These are phyloP conservation scores for Aspergillus texensis DNA, from an alignment of 2,329 filamentous ascomycete species.

Conservation along the genomic window DNA sequence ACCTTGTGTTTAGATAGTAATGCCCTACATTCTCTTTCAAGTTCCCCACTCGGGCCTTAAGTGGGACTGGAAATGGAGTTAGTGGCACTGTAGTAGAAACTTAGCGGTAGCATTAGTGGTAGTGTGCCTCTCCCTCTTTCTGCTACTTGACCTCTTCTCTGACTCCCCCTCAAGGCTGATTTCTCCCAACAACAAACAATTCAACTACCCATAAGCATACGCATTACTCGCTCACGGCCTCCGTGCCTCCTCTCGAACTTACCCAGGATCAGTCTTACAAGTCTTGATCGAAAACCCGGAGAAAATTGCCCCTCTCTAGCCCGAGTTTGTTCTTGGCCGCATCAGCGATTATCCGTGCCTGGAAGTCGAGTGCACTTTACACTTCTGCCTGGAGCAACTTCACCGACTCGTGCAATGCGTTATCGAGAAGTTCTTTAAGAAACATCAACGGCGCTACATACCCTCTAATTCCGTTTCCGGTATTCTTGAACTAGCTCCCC, in stretches of 20 bases:
- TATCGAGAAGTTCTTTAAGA: constrained; percentile 11
- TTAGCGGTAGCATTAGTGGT: background rate
- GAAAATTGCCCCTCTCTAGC: constrained; percentile 3
- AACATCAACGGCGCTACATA: constrained; percentile 7
- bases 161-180: constrained; percentile 3
- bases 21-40: background rate
- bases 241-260: background rate
- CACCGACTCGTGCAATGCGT: constrained; percentile 23
- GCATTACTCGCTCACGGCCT: background rate
- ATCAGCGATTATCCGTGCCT: constrained; percentile 19
- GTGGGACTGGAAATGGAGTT: constrained; percentile 3
- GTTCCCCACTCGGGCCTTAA: constrained; percentile 5
- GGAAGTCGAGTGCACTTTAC: constrained; percentile 14
- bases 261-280: background rate
- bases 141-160: constrained; percentile 14
- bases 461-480: constrained; percentile 21
- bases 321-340: constrained; percentile 11
- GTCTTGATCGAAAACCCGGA: background rate
- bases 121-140: constrained; percentile 2
- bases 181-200: background rate
- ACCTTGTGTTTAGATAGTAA: background rate
- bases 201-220: background rate
- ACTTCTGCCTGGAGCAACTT: constrained; percentile 10
- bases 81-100: background rate
- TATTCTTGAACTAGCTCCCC: constrained; percentile 13